Conservation (phyloP, 2,329 filamentous ascomycete species). For the Neonectria neomacrospora region DNA sequence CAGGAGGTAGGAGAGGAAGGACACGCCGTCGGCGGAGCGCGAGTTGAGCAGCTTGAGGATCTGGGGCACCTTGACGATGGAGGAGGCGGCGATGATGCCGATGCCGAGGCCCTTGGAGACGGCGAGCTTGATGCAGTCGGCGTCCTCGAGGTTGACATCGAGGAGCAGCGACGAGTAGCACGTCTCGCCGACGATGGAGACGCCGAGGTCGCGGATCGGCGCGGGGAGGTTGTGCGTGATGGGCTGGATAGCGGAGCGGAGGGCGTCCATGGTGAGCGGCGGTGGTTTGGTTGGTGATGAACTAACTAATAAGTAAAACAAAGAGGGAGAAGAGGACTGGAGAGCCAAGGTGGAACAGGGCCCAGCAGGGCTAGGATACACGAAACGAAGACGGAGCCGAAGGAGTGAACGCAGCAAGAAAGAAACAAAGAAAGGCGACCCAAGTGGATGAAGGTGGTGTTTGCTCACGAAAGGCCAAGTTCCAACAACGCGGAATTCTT, state of each 20-base stretch:
- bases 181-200: slow-evolving; percentile 80
- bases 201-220: slow-evolving; percentile 78
- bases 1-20: slow-evolving; percentile 90
- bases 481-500: slow-evolving; percentile 35
- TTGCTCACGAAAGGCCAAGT: slow-evolving; percentile 29
- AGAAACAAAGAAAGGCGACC: slow-evolving; percentile 22
- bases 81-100: slow-evolving; percentile 89
- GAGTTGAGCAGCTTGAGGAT: slow-evolving; percentile 90
- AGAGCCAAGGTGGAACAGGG: slow-evolving; percentile 7
- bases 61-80: slow-evolving; percentile 96
- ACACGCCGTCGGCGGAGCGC: slow-evolving; percentile 83
- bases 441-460: slow-evolving; percentile 17
- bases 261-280: slow-evolving; percentile 64
- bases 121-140: slow-evolving; percentile 85
- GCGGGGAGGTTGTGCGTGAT: slow-evolving; percentile 78
- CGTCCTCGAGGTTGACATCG: slow-evolving; percentile 81
- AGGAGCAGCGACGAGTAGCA: slow-evolving; percentile 91
- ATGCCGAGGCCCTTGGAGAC: slow-evolving; percentile 93
- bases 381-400: slow-evolving; percentile 10
- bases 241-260: slow-evolving; percentile 72
- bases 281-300: background rate
- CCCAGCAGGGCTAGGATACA: background rate
- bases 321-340: background rate
- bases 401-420: slow-evolving; percentile 33
- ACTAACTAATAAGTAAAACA: slow-evolving; percentile 1